Conservation (phyloP, 2,329 filamentous ascomycete species). For the Venturia pyrina region DNA sequence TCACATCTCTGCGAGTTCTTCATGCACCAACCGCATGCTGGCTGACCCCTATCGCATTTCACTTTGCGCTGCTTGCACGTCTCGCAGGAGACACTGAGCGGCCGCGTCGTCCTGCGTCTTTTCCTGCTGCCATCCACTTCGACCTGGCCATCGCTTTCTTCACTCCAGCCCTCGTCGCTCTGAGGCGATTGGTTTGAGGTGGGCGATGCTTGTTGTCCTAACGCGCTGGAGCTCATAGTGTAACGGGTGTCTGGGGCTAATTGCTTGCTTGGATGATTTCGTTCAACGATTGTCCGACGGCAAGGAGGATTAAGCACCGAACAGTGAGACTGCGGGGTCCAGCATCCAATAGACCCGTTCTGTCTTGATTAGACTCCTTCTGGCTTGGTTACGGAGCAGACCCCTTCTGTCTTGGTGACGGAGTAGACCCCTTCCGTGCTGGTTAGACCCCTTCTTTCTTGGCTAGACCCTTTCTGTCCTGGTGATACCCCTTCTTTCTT, state of each 20-base stretch:
- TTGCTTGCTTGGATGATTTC: background rate
- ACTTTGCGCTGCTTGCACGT: constrained; percentile 71
- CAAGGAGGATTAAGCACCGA: background rate
- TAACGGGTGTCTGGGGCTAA: background rate
- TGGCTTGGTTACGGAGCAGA: too few relatives aligned
- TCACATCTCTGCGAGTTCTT: constrained; percentile 57
- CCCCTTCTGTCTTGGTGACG: too few relatives aligned
- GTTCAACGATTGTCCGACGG: background rate
- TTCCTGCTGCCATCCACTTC: constrained; percentile 22
- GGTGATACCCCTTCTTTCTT: too few relatives aligned
- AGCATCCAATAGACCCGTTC: background rate
- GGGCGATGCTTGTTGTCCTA: background rate
- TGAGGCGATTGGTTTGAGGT: background rate
- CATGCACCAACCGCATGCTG: constrained; percentile 63
- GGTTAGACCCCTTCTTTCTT: too few relatives aligned
- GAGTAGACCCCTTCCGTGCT: too few relatives aligned
- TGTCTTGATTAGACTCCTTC: background rate
- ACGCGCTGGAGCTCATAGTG: constrained; percentile 1
- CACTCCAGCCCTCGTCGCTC: constrained; percentile 13
- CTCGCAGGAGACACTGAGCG: constrained; percentile 51
- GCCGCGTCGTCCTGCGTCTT: constrained; percentile 24
- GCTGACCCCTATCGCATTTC: constrained; percentile 60
- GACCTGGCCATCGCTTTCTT: constrained; percentile 24
- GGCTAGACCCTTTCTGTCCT: background rate
- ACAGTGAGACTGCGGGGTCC: background rate